Evolutionary conservation across 768 basidiomycete genomes (phyloP), one percentile per base, ranked within the genome.

Genomic region (Kwoniella pini): DNA sequence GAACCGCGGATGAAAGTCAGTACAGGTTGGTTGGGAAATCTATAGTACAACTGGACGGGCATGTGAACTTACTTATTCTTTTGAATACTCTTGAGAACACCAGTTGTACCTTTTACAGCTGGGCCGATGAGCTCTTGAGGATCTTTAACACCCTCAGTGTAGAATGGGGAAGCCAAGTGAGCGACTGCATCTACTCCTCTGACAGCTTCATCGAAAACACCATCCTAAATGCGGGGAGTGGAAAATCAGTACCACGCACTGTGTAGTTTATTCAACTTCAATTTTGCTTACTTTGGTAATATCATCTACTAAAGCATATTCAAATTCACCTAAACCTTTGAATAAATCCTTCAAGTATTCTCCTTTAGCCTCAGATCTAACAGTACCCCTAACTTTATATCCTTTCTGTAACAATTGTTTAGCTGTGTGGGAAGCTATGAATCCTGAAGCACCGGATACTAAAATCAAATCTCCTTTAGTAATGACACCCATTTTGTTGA

Each of bases 161-260:
- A 63, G 67, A 73, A 73, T 26, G 69, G 71, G 19, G 45, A 40
- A 40, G 76, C 76, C 51, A 69, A 67, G 53, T 77, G 76, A 17
- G 72, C 70, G 54, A 92, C 84, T 0, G 83, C 90, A 61, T 89
- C 86, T 11, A 91, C 85, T 1, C 83, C 89, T 73, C 86, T 84
- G 62, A 91, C 87, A 0, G 86, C 89, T 55, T 89, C 85, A 72
- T 91, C 88, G 64, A 90, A 93, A 0, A 86, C 87, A 5, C 84
- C 84, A 15, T 72, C 68, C 74, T 73, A n/a, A 6, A 17, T 10
- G 4, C 2, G 19, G 1, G n/a, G 12, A 21, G 19, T 26, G 27
- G 10, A 22, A 57, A n/a, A n/a, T n/a, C n/a, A n/a, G n/a, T n/a
- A n/a, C n/a, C n/a, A n/a, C n/a, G n/a, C n/a, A n/a, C n/a, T n/a